Evolutionary conservation across 352 stramenopile genomes (phyloP), one percentile per base, ranked within the genome.

Genomic region (Globisporangium viniferum): DNA sequence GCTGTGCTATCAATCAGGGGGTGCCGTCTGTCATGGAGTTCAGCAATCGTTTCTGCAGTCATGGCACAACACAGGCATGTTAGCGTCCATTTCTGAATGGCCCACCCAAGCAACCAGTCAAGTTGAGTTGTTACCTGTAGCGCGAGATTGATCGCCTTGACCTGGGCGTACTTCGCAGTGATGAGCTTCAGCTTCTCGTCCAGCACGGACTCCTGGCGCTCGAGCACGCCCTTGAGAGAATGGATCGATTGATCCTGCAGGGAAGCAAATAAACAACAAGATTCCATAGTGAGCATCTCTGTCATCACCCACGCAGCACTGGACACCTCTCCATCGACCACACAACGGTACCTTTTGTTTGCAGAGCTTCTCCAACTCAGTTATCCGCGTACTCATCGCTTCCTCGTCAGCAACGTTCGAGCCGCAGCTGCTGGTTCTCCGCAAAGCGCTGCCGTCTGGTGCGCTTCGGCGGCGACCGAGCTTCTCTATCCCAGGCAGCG

Each of bases 91-190:
- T 36, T 20, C n/a, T 20, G 15, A 60, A 56, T 55, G 1, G n/a
- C n/a, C 18, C 36, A 24, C n/a, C 2, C 1, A 14, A 10, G 24
- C 0, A 55, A 66, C 9, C 15, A 56, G 39, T 10, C 24, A 51
- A 46, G 2, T 46, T 7, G 24, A 5, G 22, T 44, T 27, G 15
- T 14, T 73, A 92, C 86, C 79, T 94, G 87, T 27, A 95, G 71
- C 3, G 84, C 79, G 62, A 93, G 68, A 65, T 92, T 95, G 63
- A 95, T 92, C 36, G 77, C 74, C 68, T 93, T 93, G 22, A 90
- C 80, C 67, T 95, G 83, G 46, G 86, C 78, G 66, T 95, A 95
- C 60, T 93, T 95, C 48, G 75, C 73, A 36, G 76, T 86, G 24
- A 84, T 68, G 35, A 90, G 70, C 70, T 86, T 89, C 20, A 91